Evolutionary conservation across 1,139 yeast species (phyloP).

Genomic region (Zygoascus meyerae): DNA sequence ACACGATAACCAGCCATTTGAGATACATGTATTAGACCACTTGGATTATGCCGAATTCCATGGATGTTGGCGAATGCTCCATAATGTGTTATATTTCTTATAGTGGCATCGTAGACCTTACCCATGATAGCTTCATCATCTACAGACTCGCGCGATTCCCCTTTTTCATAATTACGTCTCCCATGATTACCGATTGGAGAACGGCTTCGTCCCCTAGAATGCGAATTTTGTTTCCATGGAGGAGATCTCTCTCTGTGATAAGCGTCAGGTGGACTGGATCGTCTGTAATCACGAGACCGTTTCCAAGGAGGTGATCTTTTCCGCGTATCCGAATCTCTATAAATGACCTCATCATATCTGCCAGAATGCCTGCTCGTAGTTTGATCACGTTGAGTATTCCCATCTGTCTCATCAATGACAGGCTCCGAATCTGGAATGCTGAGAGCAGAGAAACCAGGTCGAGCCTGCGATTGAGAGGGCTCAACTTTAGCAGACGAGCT

Average conservation of each 20-base stretch:
- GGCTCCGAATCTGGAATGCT: too few species aligned
- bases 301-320: neutral
- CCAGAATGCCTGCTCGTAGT: too few species aligned
- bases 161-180: neutral
- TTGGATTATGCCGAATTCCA: constrained; percentile 31
- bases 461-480: neutral
- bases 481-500: neutral
- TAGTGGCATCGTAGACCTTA: constrained; percentile 53
- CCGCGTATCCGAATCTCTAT: too few species aligned
- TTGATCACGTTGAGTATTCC: too few species aligned
- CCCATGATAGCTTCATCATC: constrained; percentile 35
- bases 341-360: neutral
- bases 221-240: constrained; percentile 8
- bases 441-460: neutral
- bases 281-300: constrained; percentile 7
- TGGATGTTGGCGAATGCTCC: constrained; percentile 70
- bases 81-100: constrained; percentile 54
- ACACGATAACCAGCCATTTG: constrained; percentile 50
- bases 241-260: constrained; percentile 11
- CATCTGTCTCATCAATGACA: too few species aligned
- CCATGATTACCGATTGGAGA: constrained; percentile 6
- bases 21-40: constrained; percentile 64
- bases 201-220: constrained; percentile 7
- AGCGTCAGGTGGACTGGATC: constrained; percentile 3
- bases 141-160: neutral